Evolutionary conservation across 1,139 yeast genomes (phyloP).

Genomic region (Scheffersomyces segobiensis): DNA sequence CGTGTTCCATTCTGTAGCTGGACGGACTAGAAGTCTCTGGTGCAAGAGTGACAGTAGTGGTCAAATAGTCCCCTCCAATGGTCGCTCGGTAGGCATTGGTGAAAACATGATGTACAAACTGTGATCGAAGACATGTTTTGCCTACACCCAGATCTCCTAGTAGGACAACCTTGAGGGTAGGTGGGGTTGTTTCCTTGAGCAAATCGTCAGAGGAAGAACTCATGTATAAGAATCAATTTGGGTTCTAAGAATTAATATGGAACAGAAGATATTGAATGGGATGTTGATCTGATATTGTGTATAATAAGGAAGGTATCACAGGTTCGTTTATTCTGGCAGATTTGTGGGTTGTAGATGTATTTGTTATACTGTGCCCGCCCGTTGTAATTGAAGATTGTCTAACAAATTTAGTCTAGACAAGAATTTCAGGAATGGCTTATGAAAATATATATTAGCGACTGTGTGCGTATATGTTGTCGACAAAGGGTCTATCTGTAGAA

Average conservation of each 20-base stretch:
- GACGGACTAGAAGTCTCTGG: not conserved
- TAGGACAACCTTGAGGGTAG: constrained; percentile 52
- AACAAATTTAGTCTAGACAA: not conserved
- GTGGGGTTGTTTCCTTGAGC: constrained; percentile 10
- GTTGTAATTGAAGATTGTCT: not conserved
- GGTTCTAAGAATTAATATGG: not conserved
- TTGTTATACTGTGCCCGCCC: not conserved
- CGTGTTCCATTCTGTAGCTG: not conserved
- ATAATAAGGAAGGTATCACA: not conserved
- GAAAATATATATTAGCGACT: not conserved
- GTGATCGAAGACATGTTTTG: constrained; percentile 60
- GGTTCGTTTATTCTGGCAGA: not conserved
- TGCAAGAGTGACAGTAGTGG: constrained; percentile 36
- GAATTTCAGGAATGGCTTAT: not conserved
- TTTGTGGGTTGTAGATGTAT: not conserved
- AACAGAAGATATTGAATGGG: not conserved
- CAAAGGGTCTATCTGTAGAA: not conserved
- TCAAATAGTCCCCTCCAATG: constrained; percentile 61
- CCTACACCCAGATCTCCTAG: constrained; percentile 67
- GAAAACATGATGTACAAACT: constrained; percentile 58
- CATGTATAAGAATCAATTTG: not conserved
- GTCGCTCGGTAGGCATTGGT: constrained; percentile 62
- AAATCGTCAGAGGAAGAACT: not conserved
- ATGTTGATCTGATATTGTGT: not conserved
- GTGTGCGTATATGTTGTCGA: not conserved